Evolutionary conservation across 2,329 filamentous ascomycete genomes (phyloP).

Genomic region (Pseudogymnoascus sp.): DNA sequence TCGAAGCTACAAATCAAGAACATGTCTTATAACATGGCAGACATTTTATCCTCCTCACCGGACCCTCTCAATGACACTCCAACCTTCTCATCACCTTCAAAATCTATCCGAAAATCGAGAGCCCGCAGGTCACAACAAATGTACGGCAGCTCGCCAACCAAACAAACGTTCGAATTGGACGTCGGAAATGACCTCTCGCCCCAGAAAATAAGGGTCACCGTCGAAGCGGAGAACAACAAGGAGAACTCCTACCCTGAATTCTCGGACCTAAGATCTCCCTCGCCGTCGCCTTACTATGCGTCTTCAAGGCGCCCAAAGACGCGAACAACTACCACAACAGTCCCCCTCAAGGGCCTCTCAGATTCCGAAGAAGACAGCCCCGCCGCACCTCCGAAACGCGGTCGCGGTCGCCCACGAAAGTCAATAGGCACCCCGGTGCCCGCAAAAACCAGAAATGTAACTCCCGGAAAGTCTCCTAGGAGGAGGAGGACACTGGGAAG

Average conservation of each 20-base stretch:
- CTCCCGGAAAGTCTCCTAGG: constrained; percentile 19
- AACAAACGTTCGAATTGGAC: constrained; percentile 28
- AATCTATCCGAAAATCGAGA: constrained; percentile 19
- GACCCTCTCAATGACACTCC: constrained; percentile 27
- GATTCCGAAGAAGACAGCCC: constrained; percentile 23
- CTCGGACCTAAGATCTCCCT: constrained; percentile 11
- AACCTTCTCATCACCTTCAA: constrained; percentile 21
- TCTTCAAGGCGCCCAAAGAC: constrained; percentile 19
- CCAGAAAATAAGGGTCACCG: constrained; percentile 28
- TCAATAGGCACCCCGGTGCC: constrained; percentile 32
- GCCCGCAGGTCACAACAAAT: constrained; percentile 19
- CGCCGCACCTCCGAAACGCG: constrained; percentile 30
- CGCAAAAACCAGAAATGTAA: constrained; percentile 19
- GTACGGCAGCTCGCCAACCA: constrained; percentile 25
- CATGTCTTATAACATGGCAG: constrained; percentile 17
- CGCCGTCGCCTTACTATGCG: constrained; percentile 14
- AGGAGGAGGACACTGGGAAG: constrained; percentile 21
- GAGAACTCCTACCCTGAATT: constrained; percentile 19
- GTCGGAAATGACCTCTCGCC: constrained; percentile 27
- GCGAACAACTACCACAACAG: constrained; percentile 25
- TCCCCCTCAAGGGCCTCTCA: constrained; percentile 27
- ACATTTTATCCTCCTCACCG: constrained; percentile 25
- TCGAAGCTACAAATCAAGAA: constrained; percentile 1
- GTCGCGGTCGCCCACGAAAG: constrained; percentile 35
- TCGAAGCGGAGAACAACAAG: constrained; percentile 25